Evolutionary conservation across 768 basidiomycete species (phyloP), one percentile per base, ranked within the genome.

Genomic region (Amyloporia xantha): DNA sequence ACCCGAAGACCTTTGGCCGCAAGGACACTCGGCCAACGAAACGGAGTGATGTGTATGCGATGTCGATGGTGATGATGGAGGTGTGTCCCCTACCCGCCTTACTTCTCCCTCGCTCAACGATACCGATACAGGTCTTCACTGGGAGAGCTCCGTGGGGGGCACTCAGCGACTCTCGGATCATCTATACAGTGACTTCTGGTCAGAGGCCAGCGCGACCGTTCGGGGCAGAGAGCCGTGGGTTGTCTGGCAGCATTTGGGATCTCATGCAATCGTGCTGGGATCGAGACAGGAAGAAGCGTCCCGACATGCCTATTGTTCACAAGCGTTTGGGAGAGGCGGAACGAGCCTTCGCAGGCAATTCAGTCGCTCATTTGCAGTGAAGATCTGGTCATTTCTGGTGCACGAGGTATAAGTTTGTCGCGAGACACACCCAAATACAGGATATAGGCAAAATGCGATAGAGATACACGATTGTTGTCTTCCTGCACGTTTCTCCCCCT

Each of bases 11-110:
- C 12, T 27, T 17, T 15, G 28, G n/a, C 17, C 28, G 24, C 28
- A 26, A n/a, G 38, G 6, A 41, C n/a, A 2, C 30, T 12, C 5
- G 28, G 41, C 24, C 28, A 4, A 33, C 49, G 27, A 36, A 33
- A 24, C 17, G 11, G 15, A 43, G 27, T 28, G 49, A 50, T 26
- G 24, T 50, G n/a, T 50, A 50, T n/a, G 43, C 49, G 4, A 15
- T 50, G 24, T 24, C 25, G 12, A 44, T 50, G 49, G 49, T 50
- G 10, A 27, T 27, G 26, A 33, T 26, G 17, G 49, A 50, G 41
- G 40, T 41, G 13, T 33, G 30, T 7, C 15, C 30, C 30, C 15
- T 33, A 33, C 15, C 9, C 15, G 30, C 30, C 7, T 7, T 15
- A 33, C 15, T 33, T 7, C 7, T 7, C 15, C 9, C 30, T 33